Base-by-base conservation (phyloP, 257 asterid species). In the Cinchona pubescens region DNA sequence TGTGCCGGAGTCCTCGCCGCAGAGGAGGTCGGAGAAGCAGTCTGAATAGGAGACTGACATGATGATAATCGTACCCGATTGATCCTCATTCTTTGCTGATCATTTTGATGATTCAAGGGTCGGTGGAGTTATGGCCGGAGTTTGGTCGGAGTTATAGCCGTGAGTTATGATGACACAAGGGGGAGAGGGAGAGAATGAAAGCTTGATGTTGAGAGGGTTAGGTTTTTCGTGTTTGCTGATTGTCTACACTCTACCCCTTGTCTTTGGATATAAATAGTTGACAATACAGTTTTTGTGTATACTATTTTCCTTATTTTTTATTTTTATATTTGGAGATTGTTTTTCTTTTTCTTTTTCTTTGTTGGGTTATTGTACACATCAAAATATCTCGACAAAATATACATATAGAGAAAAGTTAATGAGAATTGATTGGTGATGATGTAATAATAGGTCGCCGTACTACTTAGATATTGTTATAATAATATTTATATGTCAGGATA, bases 1-100 rank as follows among this genome's bases (percentile, higher is more conserved):
- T 66, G 74, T 77, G 68, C 62, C 86, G 79, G 97, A 90, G 73
- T 94, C 97, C 89, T 94, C 97, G 76, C 91, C 84, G 90, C 99
- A 94, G 73, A 92, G 96, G 37, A 94, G 90, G 83, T 89, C 97
- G 90, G 97, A 90, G 87, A 92, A 86, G 89, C 96, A 86, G 76
- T 94, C 96, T 85, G 96, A 88, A 90, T 83, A 90, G 69, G 93
- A 84, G 74, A 87, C 77, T 32, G 97, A 89, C 98, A 91, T 91
- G 85, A 82, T 82, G 86, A 81, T 82, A 72, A 70, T 69, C 49
- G 32, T 67, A 59, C 77, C 49, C 53, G 55, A 51, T 81, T 48
- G 71, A 70, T 66, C 69, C 75, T 88, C 89, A 88, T 79, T 83
- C 79, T 81, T 60, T 81, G 70, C 51, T 68, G 72, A 64, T 70